Conservation (phyloP, 108 stramenopile species). For the Aureococcus anophagefferens region DNA sequence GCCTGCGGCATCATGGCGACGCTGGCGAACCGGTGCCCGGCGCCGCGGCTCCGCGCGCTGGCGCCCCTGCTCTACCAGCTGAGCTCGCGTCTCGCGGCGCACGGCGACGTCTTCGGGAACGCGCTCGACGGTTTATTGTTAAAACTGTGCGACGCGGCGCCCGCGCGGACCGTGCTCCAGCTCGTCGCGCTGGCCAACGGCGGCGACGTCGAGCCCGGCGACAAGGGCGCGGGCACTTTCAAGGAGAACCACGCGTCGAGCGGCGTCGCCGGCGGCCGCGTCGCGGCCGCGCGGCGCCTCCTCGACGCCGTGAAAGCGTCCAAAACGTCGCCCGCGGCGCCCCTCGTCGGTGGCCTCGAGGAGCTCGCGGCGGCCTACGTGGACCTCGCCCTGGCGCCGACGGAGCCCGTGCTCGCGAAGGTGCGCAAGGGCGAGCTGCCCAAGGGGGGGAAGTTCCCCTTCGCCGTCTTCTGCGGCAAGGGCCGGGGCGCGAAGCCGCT, state of each 20-base stretch:
- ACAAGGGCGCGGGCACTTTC: conserved; percentile 31
- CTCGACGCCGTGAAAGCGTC: background rate
- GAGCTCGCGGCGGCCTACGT: conserved; percentile 53
- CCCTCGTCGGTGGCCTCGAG: conserved; percentile 50
- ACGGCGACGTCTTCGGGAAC: conserved; percentile 38
- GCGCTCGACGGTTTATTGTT: conserved; percentile 49
- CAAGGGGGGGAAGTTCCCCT: conserved; percentile 30
- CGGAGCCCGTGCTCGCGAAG: background rate
- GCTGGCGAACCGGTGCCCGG: conserved; percentile 13
- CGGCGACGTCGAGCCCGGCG: conserved; percentile 42
- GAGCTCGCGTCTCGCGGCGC: conserved; percentile 60
- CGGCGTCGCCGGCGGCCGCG: too few relatives aligned
- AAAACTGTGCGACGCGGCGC: conserved; percentile 66
- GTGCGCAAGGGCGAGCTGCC: background rate
- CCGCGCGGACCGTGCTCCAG: conserved; percentile 70
- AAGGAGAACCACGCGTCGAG: background rate
- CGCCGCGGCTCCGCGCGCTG: conserved; percentile 25
- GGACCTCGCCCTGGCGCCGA: conserved; percentile 40
- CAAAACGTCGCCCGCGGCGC: conserved; percentile 28
- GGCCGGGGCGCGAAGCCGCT: conserved; percentile 37
- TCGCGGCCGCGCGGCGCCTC: conserved; percentile 7
- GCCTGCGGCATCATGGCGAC: conserved; percentile 10
- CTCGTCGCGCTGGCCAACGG: conserved; percentile 66
- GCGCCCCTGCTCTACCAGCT: conserved; percentile 73
- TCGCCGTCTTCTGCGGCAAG: conserved; percentile 7